Evolutionary conservation across 2,329 filamentous ascomycete genomes (phyloP), one percentile per base, ranked within the genome.

Genomic region (Didymella pomorum): DNA sequence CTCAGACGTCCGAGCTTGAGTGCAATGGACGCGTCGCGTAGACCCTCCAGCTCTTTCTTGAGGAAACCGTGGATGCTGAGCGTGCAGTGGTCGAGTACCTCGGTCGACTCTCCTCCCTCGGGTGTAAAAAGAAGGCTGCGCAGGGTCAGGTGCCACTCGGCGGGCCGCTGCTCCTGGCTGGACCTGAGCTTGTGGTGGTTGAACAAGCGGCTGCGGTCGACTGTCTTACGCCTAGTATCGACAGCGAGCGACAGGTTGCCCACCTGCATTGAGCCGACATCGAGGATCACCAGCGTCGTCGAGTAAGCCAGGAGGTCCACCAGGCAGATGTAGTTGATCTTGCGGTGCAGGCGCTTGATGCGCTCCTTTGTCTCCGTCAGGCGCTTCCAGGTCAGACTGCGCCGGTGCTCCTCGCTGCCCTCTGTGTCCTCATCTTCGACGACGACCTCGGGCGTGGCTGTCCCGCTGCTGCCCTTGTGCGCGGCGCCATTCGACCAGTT

Each of bases 41-140:
- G 83, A 0, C 94, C 95, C 63, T 97, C 92, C 43, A 92, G 81
- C 35, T 93, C 88, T 64, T 91, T 89, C 77, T 96, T 92, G 26
- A 99, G 81, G 60, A 96, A 88, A 6, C 96, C 95, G 76, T 99
- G 93, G 45, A 99, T 86, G 69, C 97, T 98, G 59, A 98, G 80
- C 3, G 91, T 90, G 59, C 91, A 87, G 71, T 93, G 90, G 75
- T 99, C 96, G 65, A 99, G 80, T 2, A 99, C 80, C 76, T 99
- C 94, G 56, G 92, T 87, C 1, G 93, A 89, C 57, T 98, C 93
- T 53, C 85, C 85, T 31, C 92, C 93, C 56, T 96, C 89, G 1
- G 92, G 87, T 0, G 92, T 96, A 70, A 99, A 96, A 7, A 98
- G 82, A 45, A 98, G 85, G 76, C 93, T 97, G 60, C 92, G 87